These are phyloP conservation scores for Fusarium paranaense DNA, from an alignment of 2,329 filamentous ascomycete species.

Conservation along the genomic window DNA sequence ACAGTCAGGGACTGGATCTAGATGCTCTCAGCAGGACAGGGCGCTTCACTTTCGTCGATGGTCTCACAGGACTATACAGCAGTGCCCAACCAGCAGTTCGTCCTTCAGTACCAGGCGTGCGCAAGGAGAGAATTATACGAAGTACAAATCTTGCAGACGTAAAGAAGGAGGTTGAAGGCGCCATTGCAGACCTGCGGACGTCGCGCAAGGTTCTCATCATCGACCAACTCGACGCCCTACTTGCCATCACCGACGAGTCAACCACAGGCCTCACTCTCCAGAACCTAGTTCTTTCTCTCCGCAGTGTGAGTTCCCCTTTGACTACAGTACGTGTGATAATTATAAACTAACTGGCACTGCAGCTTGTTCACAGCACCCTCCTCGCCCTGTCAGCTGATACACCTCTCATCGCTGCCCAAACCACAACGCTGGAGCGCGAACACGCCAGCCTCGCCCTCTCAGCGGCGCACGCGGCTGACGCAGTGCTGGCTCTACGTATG, in stretches of 20 bases:
- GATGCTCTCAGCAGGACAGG: slow-evolving; percentile 67
- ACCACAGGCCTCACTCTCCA: slow-evolving; percentile 60
- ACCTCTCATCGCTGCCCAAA: slow-evolving; percentile 72
- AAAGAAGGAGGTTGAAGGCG: slow-evolving; percentile 53
- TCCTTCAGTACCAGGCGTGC: background rate
- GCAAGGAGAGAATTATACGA: slow-evolving; percentile 44
- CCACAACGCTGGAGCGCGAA: slow-evolving; percentile 75
- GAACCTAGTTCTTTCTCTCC: slow-evolving; percentile 68
- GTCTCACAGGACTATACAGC: slow-evolving; percentile 69
- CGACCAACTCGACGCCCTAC: slow-evolving; percentile 73
- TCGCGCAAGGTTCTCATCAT: slow-evolving; percentile 68
- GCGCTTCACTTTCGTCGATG: slow-evolving; percentile 80
- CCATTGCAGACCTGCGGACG: slow-evolving; percentile 50
- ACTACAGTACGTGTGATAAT: background rate
- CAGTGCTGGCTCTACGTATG: slow-evolving; percentile 77
- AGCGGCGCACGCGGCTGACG: slow-evolving; percentile 79
- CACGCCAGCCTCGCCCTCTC: slow-evolving; percentile 78
- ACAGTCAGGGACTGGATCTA: slow-evolving; percentile 75
- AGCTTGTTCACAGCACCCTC: slow-evolving; percentile 74
- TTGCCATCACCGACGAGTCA: slow-evolving; percentile 67
- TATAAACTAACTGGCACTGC: slow-evolving; percentile 11
- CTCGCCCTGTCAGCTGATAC: slow-evolving; percentile 78
- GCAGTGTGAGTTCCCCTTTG: slow-evolving; percentile 65
- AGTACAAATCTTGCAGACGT: slow-evolving; percentile 52
- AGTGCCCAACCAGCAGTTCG: slow-evolving; percentile 7